Evolutionary conservation across 108 stramenopile species (phyloP), one percentile per base, ranked within the genome.

Genomic region (Nitzschia sp.): DNA sequence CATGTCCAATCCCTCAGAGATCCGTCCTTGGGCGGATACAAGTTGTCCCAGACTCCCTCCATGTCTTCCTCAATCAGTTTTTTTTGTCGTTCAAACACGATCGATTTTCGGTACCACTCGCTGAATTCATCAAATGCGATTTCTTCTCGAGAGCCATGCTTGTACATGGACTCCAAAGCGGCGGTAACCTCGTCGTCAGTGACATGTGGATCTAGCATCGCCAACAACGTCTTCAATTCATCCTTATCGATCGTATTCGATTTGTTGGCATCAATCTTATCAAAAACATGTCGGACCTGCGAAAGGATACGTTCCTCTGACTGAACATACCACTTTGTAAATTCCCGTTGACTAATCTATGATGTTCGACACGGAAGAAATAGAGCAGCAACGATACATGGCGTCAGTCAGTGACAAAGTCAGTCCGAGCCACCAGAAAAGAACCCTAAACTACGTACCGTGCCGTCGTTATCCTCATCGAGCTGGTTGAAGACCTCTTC

Each of bases 101-200:
- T 71, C 5, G 81, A 82, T 25, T 85, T 59, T 33, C 67, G 51
- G 72, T 88, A 93, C 92, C 92, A 93, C 6, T 82, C 75, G 23
- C 75, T 69, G 54, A 90, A 90, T 72, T 90, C 92, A 9, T 88
- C 81, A 63, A 78, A 89, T 2, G 82, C 78, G 36, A 88, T 88
- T 80, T 88, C 83, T 4, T 92, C 84, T 27, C 72, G 54, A n/a
- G 73, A 66, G 53, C 85, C 87, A 64, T 66, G 64, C 28, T 77
- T 73, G 62, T 85, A 85, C 83, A 86, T 86, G 64, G 72, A 81
- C 9, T 73, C 63, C 21, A 88, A 36, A 0, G 87, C 89, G n/a
- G 76, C 69, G 25, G 80, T 61, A 21, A 89, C 81, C 49, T 92
- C 91, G 25, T 58, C 66, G 29, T 92, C 86, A 3, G 80, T 80